phyloP scores from a whole-genome alignment of 2,329 filamentous ascomycete genomes.

The Biscogniauxia marginata region DNA sequence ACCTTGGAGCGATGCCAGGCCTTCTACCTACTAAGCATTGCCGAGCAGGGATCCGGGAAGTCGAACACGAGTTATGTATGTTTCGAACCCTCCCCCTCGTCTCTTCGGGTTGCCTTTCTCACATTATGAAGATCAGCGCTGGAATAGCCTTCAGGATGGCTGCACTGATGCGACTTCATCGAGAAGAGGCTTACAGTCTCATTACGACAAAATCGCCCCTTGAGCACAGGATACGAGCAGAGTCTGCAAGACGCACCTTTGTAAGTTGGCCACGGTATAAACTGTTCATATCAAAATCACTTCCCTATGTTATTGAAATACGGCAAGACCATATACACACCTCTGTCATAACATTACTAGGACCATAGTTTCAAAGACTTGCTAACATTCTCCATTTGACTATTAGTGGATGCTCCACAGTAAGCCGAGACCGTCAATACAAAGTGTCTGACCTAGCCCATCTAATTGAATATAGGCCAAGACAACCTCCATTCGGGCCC shows the following conservation, averaged over 20 bases:
- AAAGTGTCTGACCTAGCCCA: not conserved
- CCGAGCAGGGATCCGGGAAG: constrained; percentile 56
- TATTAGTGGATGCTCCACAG: constrained; percentile 58
- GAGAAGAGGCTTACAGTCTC: constrained; percentile 53
- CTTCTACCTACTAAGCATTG: constrained; percentile 58
- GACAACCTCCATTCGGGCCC: constrained; percentile 56
- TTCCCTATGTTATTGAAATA: no score
- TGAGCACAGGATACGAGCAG: constrained; percentile 47
- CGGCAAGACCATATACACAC: no score
- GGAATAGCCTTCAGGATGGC: constrained; percentile 57
- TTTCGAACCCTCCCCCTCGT: constrained; percentile 5
- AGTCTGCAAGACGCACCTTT: constrained; percentile 57
- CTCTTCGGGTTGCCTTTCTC: constrained; percentile 9
- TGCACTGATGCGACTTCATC: constrained; percentile 52
- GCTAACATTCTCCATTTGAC: constrained; percentile 2
- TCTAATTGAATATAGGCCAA: constrained; percentile 38
- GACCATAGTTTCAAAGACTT: no score
- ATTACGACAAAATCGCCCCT: constrained; percentile 39
- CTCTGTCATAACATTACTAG: no score
- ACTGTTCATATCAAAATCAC: no score
- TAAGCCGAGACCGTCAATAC: constrained; percentile 21
- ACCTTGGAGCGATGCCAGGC: constrained; percentile 56
- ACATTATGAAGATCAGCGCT: constrained; percentile 48
- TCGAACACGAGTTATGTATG: constrained; percentile 54
- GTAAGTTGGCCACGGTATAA: constrained; percentile 35